Base-by-base conservation (phyloP, 2,329 filamentous ascomycete species). In the Xylaria sp. region DNA sequence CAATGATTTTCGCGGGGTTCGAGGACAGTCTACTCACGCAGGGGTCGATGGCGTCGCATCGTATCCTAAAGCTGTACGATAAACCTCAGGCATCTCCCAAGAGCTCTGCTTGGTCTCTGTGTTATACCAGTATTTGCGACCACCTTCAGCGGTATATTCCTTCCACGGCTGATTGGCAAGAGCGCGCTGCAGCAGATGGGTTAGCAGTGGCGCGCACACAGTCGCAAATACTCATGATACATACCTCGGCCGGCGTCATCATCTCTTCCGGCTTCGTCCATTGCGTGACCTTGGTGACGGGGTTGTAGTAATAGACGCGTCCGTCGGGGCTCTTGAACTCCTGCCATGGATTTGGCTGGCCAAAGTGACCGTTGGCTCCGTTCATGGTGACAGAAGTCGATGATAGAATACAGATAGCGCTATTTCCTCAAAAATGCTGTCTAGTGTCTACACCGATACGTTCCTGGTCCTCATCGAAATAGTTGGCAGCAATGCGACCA, bases 111-210 rank as follows among this genome's bases (percentile, higher is more conserved):
- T 94, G 54, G 93, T 94, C 81, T 97, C 92, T 41, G 91, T 92
- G 81, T 99, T 96, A 81, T 94, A 95, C 92, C 94, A 99, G 82
- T 99, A 99, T 79, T 95, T 93, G 76, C 91, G 90, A 56, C 95
- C 96, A 72, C 93, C 92, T 71, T 94, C 90, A 25, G 93, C 91
- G 31, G 91, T 94, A 78, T 97, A 96, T 81, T 97, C 94, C 78
- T 95, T 96, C 94, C 94, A 99, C 72, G 93, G 92, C 75, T 96
- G 92, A 75, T 91, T 91, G 60, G 91, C 87, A 57, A 97, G 86
- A 64, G 93, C 93, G 78, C 92, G 92, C 93, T 94, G 78, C 78
- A 67, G 70, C 28, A 25, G 63, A 65, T 20, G 39, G 25, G 25
- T 72, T 39, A 69, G 46, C 46, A 76, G n/a, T 39, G 44, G 54